phyloP scores from a whole-genome alignment of 306 rosid species.

The Parietaria judaica region DNA sequence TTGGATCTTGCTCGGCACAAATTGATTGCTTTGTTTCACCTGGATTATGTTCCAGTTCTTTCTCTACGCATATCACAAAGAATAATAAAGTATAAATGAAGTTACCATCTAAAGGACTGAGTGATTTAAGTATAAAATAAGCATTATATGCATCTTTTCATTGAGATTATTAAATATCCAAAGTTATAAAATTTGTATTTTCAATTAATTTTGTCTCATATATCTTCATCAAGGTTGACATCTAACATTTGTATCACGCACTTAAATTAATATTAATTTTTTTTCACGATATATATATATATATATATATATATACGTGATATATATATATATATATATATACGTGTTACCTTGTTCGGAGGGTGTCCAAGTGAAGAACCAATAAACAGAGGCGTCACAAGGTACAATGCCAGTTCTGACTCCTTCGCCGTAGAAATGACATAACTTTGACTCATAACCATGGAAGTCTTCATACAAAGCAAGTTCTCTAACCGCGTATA shows the following conservation, averaged over 20 bases:
- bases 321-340: too few relatives aligned
- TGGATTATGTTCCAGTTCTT: slow-evolving; percentile 14
- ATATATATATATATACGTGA: background rate
- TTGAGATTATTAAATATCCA: too few relatives aligned
- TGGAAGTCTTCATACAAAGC: background rate
- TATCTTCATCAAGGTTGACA: too few relatives aligned
- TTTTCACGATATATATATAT: background rate
- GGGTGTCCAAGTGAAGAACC: slow-evolving; percentile 27
- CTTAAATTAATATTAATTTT: too few relatives aligned
- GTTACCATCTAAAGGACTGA: too few relatives aligned
- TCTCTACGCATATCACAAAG: slow-evolving; percentile 4
- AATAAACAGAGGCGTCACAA: slow-evolving; percentile 15
- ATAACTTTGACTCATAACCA: slow-evolving; percentile 14
- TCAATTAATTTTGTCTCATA: too few relatives aligned
- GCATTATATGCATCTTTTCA: too few relatives aligned
- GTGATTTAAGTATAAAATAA: too few relatives aligned
- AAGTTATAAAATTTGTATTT: too few relatives aligned
- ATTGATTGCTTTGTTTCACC: slow-evolving; percentile 19
- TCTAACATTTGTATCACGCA: too few relatives aligned
- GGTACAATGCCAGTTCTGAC: slow-evolving; percentile 24
- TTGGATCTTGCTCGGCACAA: slow-evolving; percentile 21
- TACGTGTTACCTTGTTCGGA: background rate
- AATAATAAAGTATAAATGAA: background rate
- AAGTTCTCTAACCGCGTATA: slow-evolving; percentile 15
- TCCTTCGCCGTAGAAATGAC: slow-evolving; percentile 21